A percentile compares a stretch with the other conserved stretches of the same genome.
Evolutionary conservation across 306 rosid genomes (phyloP).

Genomic region (Prunus mongolica): DNA sequence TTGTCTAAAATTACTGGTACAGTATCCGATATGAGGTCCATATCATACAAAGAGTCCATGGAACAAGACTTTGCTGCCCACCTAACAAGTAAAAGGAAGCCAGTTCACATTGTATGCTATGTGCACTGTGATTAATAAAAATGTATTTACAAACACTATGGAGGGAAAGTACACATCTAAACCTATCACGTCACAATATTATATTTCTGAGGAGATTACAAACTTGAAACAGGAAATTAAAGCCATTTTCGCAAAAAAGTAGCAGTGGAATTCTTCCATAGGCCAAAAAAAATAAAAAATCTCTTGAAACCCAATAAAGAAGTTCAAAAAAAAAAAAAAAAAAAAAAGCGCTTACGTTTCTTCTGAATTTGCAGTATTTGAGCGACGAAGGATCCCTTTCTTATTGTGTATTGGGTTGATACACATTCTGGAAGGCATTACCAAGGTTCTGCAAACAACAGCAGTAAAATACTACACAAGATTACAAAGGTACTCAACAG

Average conservation of each 20-base stretch:
- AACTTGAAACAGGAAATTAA: too few relatives aligned
- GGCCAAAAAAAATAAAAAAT: neutral
- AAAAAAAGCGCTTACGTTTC: constrained; percentile 52
- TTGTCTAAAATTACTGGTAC: constrained; percentile 82
- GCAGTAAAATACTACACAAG: constrained; percentile 1
- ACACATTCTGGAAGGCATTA: constrained; percentile 95
- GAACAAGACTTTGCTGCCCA: constrained; percentile 79
- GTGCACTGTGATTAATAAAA: neutral
- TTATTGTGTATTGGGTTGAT: constrained; percentile 87
- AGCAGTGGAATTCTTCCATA: neutral
- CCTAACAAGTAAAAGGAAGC: constrained; percentile 40
- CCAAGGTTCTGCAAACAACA: constrained; percentile 72
- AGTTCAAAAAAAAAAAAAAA: neutral
- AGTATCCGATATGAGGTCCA: constrained; percentile 61
- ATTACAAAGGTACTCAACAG: neutral
- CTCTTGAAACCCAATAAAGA: constrained; percentile 7
- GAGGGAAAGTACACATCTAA: neutral
- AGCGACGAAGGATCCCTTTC: constrained; percentile 75
- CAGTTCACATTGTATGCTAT: constrained; percentile 23
- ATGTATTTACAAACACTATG: neutral
- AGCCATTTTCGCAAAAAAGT: too few relatives aligned
- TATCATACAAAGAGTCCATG: constrained; percentile 84
- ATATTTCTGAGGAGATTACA: too few relatives aligned
- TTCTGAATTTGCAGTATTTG: constrained; percentile 47
- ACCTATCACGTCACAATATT: too few relatives aligned